Conservation (phyloP, 345 rosid genomes). For the Gossypium sturtianum region DNA sequence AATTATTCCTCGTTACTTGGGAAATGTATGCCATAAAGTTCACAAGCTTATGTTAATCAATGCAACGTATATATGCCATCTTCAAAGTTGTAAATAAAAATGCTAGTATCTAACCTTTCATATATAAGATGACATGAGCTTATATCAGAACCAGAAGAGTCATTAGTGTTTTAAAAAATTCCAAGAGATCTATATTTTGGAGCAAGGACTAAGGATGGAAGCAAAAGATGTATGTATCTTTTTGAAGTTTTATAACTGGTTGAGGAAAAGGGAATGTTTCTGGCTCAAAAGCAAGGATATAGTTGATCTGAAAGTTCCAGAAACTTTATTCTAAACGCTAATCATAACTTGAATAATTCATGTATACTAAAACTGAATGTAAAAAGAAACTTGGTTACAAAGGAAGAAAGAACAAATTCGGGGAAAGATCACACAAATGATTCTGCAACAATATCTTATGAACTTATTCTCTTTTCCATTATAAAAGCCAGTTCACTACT, state of each 20-base stretch:
- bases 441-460: background rate
- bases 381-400: background rate
- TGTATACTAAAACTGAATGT: background rate
- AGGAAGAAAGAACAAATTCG: background rate
- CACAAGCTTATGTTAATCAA: background rate
- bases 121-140: slow-evolving; percentile 1
- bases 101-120: background rate
- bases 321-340: background rate
- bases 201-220: background rate
- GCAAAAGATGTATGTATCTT: background rate
- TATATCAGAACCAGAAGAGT: slow-evolving; percentile 3
- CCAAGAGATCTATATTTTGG: background rate
- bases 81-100: background rate
- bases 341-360: background rate
- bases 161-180: background rate
- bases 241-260: background rate
- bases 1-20: background rate
- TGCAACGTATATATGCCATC: background rate
- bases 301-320: background rate
- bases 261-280: background rate
- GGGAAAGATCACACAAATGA: background rate
- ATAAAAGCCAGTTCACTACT: background rate
- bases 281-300: background rate
- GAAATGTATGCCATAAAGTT: background rate
- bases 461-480: background rate